Evolutionary conservation across 164 flowering plant genomes (phyloP), one percentile per base, ranked within the genome.

Genomic region (Magnolia sinica): DNA sequence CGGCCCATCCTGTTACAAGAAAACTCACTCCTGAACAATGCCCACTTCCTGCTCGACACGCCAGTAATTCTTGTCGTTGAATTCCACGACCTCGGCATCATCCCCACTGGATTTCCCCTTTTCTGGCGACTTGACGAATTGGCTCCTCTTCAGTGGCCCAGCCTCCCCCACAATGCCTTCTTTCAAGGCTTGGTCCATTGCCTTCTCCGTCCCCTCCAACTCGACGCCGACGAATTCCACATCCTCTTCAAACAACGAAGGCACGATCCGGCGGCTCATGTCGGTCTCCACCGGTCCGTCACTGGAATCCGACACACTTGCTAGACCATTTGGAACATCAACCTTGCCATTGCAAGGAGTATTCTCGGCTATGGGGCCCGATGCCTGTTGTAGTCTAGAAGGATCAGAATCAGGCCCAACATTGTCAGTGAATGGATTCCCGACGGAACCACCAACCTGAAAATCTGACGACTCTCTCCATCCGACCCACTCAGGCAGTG

Each of bases 111-210:
- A 55, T 61, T 79, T 88, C 45, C 86, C 88, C 75, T 82, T 87
- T 58, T 87, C 92, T 0, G 67, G 81, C 71, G 50, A 79, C 76
- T 86, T 84, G 8, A 86, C 19, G 55, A 45, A 22, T 1, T 82
- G 68, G 76, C 82, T 86, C 81, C 85, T 87, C 85, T 91, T 93
- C 85, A 91, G 77, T 2, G 96, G 90, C 52, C 91, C 95, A 4
- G 98, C 97, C 83, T 95, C 98, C 59, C 94, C 98, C 18, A 91
- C 97, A 73, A 89, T 95, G 52, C 97, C 98, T 78, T 93, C 97
- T 77, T 91, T 93, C 14, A 91, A 85, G 52, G 97, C 98, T 37
- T 91, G 92, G 14, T 91, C 98, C 95, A 91, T 93, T 50, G 97
- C 98, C 82, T 86, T 91, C 83, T 89, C 93, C 0, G 96, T 85